Evolutionary conservation across 2,329 filamentous ascomycete genomes (phyloP).

Genomic region (Monascus ruber): DNA sequence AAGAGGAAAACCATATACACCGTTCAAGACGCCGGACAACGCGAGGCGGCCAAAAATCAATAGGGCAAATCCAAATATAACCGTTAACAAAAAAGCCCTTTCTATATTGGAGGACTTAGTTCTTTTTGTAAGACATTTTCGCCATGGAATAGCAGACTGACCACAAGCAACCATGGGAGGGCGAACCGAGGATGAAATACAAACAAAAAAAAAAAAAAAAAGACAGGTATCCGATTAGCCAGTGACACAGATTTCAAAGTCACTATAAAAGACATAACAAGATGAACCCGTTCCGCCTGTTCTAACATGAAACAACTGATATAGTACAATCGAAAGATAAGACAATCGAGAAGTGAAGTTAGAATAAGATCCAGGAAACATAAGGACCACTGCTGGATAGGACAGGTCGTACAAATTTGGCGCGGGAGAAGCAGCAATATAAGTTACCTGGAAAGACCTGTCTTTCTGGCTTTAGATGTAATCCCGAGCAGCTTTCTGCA

Average conservation of each 20-base stretch:
- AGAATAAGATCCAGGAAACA: constrained; percentile 1
- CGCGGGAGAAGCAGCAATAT: background rate
- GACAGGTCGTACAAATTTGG: background rate
- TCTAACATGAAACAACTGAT: constrained; percentile 22
- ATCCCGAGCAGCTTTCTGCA: constrained; percentile 96
- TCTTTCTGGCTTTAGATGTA: constrained; percentile 48
- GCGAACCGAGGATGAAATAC: constrained; percentile 13
- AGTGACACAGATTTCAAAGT: constrained; percentile 7
- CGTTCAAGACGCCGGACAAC: constrained; percentile 10
- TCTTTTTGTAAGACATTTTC: background rate
- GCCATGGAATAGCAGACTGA: constrained; percentile 3
- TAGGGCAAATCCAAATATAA: background rate
- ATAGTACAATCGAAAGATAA: constrained; percentile 28
- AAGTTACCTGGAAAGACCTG: background rate
- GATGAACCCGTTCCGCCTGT: constrained; percentile 23
- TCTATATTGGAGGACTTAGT: background rate
- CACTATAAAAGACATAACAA: constrained; percentile 18
- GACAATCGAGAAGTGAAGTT: constrained; percentile 14
- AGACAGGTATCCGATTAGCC: constrained; percentile 8
- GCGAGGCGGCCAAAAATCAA: constrained; percentile 2
- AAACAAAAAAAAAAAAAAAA: constrained; percentile 9
- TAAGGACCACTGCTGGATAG: too few species aligned
- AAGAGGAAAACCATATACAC: constrained; percentile 7
- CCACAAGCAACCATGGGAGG: constrained; percentile 4
- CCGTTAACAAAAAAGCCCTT: background rate